Conservation (phyloP, 1,139 yeast species). For the Magnusiomyces suaveolens region DNA sequence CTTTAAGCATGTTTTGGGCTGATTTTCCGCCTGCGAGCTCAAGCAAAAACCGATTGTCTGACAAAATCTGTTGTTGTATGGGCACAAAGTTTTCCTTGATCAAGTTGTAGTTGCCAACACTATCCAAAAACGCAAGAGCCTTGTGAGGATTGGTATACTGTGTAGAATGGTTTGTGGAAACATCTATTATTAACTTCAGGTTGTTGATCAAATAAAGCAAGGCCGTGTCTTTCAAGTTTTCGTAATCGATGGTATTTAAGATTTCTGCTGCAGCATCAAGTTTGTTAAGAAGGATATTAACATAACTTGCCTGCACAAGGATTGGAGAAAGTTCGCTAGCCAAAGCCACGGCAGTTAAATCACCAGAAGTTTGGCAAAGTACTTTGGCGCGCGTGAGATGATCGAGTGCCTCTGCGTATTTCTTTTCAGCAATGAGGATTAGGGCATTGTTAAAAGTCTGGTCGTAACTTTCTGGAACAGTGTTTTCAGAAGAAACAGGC, state of each 20-base stretch:
- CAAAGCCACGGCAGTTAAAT: slow-evolving; percentile 35
- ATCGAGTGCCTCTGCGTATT: slow-evolving; percentile 38
- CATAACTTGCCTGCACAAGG: slow-evolving; percentile 58
- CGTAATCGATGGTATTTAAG: slow-evolving; percentile 23
- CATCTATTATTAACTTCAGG: slow-evolving; percentile 13
- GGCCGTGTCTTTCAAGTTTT: slow-evolving; percentile 16
- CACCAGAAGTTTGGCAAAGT: slow-evolving; percentile 35
- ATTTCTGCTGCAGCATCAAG: slow-evolving; percentile 37
- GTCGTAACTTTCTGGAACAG: slow-evolving; percentile 40
- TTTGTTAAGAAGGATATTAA: slow-evolving; percentile 43
- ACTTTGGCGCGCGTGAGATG: slow-evolving; percentile 45
- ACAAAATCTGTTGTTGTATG: slow-evolving; percentile 20
- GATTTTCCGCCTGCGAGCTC: slow-evolving; percentile 24
- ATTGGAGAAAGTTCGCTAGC: slow-evolving; percentile 48
- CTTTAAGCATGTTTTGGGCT: slow-evolving; percentile 14
- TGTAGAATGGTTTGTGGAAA: slow-evolving; percentile 1
- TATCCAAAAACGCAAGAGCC: slow-evolving; percentile 21
- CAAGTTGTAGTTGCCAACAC: slow-evolving; percentile 15
- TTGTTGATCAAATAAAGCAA: slow-evolving; percentile 16
- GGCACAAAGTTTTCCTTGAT: slow-evolving; percentile 16
- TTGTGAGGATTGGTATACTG: slow-evolving; percentile 21
- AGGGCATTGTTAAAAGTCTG: slow-evolving; percentile 61
- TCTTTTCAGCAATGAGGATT: slow-evolving; percentile 40
- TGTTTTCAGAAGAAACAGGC: slow-evolving; percentile 12
- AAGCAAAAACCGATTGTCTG: slow-evolving; percentile 23